phyloP scores from a whole-genome alignment of 148 eudicot genomes.

The Diospyros lotus region DNA sequence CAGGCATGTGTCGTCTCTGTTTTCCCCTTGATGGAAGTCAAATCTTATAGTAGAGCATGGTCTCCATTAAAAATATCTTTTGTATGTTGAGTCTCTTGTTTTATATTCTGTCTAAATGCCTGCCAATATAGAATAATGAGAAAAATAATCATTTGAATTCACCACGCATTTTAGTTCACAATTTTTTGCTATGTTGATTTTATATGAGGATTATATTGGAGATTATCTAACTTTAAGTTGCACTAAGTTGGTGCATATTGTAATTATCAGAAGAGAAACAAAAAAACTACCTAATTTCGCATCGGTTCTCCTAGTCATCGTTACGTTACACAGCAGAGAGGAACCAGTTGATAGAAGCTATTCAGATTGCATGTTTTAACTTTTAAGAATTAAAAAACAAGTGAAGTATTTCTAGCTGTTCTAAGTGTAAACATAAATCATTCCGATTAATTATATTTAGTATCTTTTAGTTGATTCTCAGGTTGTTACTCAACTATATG shows the following conservation, averaged over 20 bases:
- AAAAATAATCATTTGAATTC: background rate
- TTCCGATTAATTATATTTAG: background rate
- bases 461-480: background rate
- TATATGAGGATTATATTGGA: too few species aligned
- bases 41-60: too few species aligned
- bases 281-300: too few species aligned
- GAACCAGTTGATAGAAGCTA: background rate
- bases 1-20: too few species aligned
- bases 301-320: background rate
- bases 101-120: too few species aligned
- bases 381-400: background rate
- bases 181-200: background rate
- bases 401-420: background rate
- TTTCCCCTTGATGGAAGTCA: too few species aligned
- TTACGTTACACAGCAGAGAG: background rate
- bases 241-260: too few species aligned
- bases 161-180: background rate
- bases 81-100: too few species aligned
- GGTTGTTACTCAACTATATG: background rate
- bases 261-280: too few species aligned
- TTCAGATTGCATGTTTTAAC: background rate
- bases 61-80: too few species aligned
- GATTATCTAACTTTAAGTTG: too few species aligned
- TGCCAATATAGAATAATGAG: too few species aligned
- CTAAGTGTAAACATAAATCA: background rate